Evolutionary conservation across 2,329 filamentous ascomycete genomes (phyloP), one percentile per base, ranked within the genome.

Genomic region (Aspergillus sp.): DNA sequence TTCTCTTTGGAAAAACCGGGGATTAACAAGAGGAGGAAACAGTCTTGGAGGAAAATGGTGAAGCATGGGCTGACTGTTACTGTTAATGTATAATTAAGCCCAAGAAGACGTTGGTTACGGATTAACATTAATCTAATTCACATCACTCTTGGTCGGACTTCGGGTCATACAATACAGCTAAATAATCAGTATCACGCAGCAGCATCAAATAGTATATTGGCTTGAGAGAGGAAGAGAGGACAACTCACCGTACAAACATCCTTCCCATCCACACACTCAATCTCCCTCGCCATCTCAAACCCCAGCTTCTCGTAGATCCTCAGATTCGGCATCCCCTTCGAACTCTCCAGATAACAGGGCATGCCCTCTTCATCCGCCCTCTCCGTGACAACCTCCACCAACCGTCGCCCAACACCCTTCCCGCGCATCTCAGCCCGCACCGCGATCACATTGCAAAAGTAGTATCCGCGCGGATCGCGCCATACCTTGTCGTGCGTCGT

Each of bases 401-500:
- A 73, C 61, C 80, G 78, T 59, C 83, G 83, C 0, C 88, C 89
- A 2, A 91, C 82, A 0, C 88, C 88, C 65, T 80, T 83, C 0
- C 87, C 86, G 68, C 90, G 88, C 33, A 80, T 81, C 49, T 85
- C 81, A 0, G 87, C 86, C 15, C 84, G 70, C 1, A 91, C 88
- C 0, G 88, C 87, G 66, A 91, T 84, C 60, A 91, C 89, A 66
- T 91, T 91, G 62, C 89, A 87, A 64, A 91, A 91, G 67, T 90
- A 91, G 67, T 91, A 91, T 0, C 89, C 89, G 5, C 80, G 77
- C 0, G 82, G 79, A 56, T 89, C 86, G 0, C 77, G 83, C 88
- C 88, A 91, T 3, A 90, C 73, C 24, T 82, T 74, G 0, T 76
- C 75, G 55, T 90, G 88, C 1, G 83, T 85, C 40, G 83, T 76